phyloP scores from a whole-genome alignment of 228 moss, liverwort and hornwort species.

The Sphagnum magellanicum region DNA sequence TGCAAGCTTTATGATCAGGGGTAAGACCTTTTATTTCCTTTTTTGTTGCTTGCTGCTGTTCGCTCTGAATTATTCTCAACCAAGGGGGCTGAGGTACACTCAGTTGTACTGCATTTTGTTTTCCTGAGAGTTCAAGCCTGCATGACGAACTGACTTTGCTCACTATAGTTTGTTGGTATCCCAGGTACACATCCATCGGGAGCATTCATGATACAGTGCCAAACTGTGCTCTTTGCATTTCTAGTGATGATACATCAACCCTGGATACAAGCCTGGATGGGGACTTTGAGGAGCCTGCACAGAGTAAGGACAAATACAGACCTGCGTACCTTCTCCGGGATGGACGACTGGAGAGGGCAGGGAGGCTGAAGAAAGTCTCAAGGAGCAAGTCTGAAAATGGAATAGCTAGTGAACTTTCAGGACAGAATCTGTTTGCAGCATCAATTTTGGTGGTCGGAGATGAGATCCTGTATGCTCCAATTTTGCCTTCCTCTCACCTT shows the following conservation, averaged over 20 bases:
- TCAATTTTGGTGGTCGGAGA: conserved; percentile 28
- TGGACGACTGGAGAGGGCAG: conserved; percentile 31
- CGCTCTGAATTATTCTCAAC: too few relatives aligned
- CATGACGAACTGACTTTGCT: conserved; percentile 9
- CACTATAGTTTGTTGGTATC: conserved; percentile 10
- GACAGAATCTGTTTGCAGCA: conserved; percentile 18
- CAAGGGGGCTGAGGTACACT: too few relatives aligned
- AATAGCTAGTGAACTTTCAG: conserved; percentile 1
- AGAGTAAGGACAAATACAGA: conserved; percentile 7
- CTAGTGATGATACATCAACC: background rate
- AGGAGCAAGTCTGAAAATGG: conserved; percentile 11
- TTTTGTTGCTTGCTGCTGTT: too few relatives aligned
- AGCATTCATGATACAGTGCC: conserved; percentile 30
- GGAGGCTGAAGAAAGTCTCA: conserved; percentile 18
- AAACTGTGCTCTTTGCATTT: conserved; percentile 19
- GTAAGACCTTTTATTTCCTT: conserved; percentile 9
- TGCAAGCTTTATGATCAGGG: conserved; percentile 37
- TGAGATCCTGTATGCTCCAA: conserved; percentile 24
- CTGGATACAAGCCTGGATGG: background rate
- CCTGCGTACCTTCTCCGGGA: conserved; percentile 34
- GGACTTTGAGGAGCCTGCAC: background rate
- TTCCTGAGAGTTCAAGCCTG: too few relatives aligned
- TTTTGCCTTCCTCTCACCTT: background rate
- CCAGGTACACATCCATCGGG: conserved; percentile 35
- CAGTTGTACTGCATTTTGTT: too few relatives aligned